Base-by-base conservation (phyloP, 129 eudicot species). In the Daucus carota region DNA sequence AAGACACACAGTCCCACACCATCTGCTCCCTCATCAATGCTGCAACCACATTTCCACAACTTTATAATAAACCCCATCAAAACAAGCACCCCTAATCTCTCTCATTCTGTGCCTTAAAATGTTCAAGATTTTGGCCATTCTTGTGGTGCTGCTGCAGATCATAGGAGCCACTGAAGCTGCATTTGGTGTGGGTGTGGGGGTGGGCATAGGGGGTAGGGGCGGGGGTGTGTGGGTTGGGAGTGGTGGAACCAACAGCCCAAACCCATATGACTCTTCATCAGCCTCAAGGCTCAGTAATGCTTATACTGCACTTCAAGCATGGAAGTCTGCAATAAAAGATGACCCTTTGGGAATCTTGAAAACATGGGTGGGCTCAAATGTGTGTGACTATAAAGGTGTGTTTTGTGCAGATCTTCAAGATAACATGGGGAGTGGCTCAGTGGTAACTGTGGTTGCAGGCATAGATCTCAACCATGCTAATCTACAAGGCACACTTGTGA, bases 381-480 rank as follows among this genome's bases (percentile, higher is more conserved):
- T 93, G 74, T 93, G 98, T 50, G 76, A 43, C 72, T 93, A 93
- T 81, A 79, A 79, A 54, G 98, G 98, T 6, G 86, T 93, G 16
- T 93, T 90, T 46, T 93, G 98, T 78, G 84, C 93, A 73, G 88
- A 87, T 73, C 81, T 88, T 32, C 75, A 67, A 38, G 80, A 80
- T 47, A 76, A 57, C 42, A 74, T 79, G 80, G 93, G 69, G 8
- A 31, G 93, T 68, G 88, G 76, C 75, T 83, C 90, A 17, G 42
- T 86, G 2, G 83, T 78, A 24, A 83, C 75, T 17, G 85, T 85
- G 8, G 90, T 93, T 17, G 85, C 97, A 59, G 97, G 88, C 47
- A 89, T 93, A 80, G 98, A 93, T 89, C 98, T 93, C 72, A 93
- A 93, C 87, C 96, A 84, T 81, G 98, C 90, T 15, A 88, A 91